Evolutionary conservation across 805 yeast genomes (phyloP).

Genomic region (Sugiyamaella smithiae): DNA sequence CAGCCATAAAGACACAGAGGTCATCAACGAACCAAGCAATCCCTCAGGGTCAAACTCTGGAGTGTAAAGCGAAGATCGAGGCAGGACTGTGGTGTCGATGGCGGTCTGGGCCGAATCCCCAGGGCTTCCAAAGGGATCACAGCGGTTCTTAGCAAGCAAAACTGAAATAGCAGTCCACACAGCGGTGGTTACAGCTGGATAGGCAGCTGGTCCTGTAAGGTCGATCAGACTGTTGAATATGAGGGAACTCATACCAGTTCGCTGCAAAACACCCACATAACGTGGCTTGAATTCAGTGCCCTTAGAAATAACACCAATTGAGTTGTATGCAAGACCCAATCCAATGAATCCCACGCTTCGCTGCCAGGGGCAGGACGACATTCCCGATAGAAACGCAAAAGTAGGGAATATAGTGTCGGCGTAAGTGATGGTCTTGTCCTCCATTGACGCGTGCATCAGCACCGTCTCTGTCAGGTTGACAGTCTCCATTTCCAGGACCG

Average conservation of each 20-base stretch:
- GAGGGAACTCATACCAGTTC: constrained; percentile 29
- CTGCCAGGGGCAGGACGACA: constrained; percentile 22
- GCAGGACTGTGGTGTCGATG: constrained; percentile 30
- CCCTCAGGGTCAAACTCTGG: constrained; percentile 39
- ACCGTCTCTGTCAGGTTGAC: constrained; percentile 21
- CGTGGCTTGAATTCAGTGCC: constrained; percentile 20
- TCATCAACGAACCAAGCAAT: constrained; percentile 35
- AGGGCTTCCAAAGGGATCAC: constrained; percentile 30
- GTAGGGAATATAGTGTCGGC: constrained; percentile 34
- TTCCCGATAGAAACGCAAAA: constrained; percentile 31
- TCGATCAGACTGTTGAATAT: constrained; percentile 19
- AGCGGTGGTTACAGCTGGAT: constrained; percentile 27
- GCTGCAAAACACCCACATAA: constrained; percentile 32
- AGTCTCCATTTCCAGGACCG: constrained; percentile 32
- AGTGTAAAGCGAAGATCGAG: constrained; percentile 24
- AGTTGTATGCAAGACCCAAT: constrained; percentile 31
- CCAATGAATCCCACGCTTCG: constrained; percentile 27
- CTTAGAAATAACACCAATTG: constrained; percentile 11
- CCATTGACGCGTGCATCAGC: constrained; percentile 26
- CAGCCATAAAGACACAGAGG: constrained; percentile 38
- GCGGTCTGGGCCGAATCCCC: constrained; percentile 34
- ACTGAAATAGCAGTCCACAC: constrained; percentile 31
- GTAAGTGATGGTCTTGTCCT: constrained; percentile 25
- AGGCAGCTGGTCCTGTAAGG: constrained; percentile 17
- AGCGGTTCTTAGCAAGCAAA: constrained; percentile 25